phyloP scores from a whole-genome alignment of 768 basidiomycete genomes.

The Rhizopogon sp. region DNA sequence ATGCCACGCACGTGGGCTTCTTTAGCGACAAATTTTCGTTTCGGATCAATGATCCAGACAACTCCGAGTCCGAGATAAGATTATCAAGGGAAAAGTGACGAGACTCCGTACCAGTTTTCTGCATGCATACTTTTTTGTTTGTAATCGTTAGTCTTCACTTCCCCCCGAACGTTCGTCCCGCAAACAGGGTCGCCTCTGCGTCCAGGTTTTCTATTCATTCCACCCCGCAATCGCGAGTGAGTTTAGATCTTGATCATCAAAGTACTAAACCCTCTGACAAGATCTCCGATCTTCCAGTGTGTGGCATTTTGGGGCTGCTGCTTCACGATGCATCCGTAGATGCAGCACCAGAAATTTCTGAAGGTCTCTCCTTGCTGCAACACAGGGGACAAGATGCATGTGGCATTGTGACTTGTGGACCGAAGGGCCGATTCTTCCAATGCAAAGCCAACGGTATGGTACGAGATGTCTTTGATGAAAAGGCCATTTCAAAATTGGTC shows the following conservation, averaged over 20 bases:
- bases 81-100: neutral
- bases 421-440: conserved; percentile 93
- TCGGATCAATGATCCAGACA: no score
- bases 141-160: neutral
- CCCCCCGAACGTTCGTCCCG: conserved; percentile 6
- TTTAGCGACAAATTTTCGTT: no score
- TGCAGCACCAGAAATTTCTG: conserved; percentile 85
- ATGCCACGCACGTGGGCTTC: no score
- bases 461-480: conserved; percentile 88
- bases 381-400: conserved; percentile 98
- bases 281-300: conserved; percentile 46
- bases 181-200: neutral
- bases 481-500: conserved; percentile 67
- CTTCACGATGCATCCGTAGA: conserved; percentile 71
- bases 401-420: conserved; percentile 94
- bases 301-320: conserved; percentile 88
- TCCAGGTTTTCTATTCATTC: neutral
- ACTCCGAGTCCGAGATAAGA: neutral
- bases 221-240: conserved; percentile 19
- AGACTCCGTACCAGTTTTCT: neutral
- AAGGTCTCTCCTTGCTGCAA: conserved; percentile 93
- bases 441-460: conserved; percentile 99
- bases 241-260: conserved; percentile 8
- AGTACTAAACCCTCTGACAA: conserved; percentile 6
- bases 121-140: neutral